phyloP scores from a whole-genome alignment of 805 yeast genomes.

The Candida insectorum region DNA sequence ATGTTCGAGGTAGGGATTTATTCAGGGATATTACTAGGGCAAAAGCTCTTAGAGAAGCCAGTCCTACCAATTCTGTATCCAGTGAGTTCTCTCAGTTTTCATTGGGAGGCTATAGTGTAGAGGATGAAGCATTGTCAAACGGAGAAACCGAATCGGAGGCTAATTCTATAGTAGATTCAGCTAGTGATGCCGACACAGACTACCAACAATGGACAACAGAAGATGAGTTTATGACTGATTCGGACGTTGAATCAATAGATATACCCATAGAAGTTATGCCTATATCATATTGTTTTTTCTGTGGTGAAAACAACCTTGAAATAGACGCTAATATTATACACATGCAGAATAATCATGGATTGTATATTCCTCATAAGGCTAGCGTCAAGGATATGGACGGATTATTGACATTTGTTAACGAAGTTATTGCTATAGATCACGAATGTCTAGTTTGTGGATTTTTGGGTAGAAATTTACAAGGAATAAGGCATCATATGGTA shows the following conservation, averaged over 20 bases:
- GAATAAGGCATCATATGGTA: constrained; percentile 41
- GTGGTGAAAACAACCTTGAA: constrained; percentile 51
- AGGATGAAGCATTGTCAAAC: constrained; percentile 22
- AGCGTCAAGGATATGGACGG: constrained; percentile 36
- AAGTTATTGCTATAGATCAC: constrained; percentile 34
- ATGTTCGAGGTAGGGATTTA: neutral
- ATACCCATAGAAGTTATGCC: constrained; percentile 32
- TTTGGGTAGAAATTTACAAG: constrained; percentile 36
- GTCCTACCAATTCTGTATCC: constrained; percentile 47
- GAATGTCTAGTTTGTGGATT: constrained; percentile 46
- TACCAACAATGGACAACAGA: constrained; percentile 20
- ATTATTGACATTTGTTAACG: constrained; percentile 35
- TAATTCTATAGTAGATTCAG: constrained; percentile 34
- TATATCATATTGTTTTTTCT: constrained; percentile 51
- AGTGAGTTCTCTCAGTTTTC: constrained; percentile 58
- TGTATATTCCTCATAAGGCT: constrained; percentile 43
- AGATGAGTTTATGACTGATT: constrained; percentile 24
- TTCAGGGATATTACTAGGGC: constrained; percentile 1
- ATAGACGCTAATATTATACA: constrained; percentile 51
- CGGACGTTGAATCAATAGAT: constrained; percentile 12
- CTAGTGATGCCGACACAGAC: constrained; percentile 7
- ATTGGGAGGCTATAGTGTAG: constrained; percentile 31
- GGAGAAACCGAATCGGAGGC: constrained; percentile 52
- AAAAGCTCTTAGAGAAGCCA: constrained; percentile 15
- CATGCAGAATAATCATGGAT: constrained; percentile 44